These are phyloP conservation scores for Cutaneotrichosporon mucoides DNA, from an alignment of 1,284 basidiomycete species.

Conservation along the genomic window DNA sequence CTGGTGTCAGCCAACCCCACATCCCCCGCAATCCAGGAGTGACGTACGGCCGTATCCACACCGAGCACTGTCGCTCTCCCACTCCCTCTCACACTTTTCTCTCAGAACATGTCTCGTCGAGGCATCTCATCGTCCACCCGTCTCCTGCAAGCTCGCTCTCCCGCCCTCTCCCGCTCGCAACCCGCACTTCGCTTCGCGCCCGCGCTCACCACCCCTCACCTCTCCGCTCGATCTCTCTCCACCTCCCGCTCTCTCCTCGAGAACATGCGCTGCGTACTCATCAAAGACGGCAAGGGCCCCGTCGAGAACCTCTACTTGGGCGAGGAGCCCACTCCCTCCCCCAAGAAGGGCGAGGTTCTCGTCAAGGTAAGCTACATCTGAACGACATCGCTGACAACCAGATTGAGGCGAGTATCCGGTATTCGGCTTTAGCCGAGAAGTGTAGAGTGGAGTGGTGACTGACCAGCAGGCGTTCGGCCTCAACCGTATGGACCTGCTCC, in stretches of 20 bases:
- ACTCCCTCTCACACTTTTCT: not conserved
- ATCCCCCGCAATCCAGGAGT: too few species aligned
- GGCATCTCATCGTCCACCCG: constrained; percentile 1
- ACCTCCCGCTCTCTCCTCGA: constrained; percentile 4
- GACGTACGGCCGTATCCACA: too few species aligned
- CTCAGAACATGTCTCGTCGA: constrained; percentile 4
- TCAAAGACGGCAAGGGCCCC: constrained; percentile 75
- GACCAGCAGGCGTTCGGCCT: constrained; percentile 66
- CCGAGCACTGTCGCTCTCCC: too few species aligned
- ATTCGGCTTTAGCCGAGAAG: not conserved
- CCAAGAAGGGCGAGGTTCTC: constrained; percentile 61
- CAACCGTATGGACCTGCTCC: constrained; percentile 81
- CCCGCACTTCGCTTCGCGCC: not conserved
- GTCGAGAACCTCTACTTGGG: constrained; percentile 76
- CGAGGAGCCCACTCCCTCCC: constrained; percentile 58
- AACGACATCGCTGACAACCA: constrained; percentile 9
- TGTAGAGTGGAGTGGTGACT: not conserved
- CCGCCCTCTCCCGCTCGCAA: not conserved
- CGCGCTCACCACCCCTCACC: not conserved
- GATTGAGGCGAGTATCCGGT: constrained; percentile 27
- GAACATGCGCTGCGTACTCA: constrained; percentile 73
- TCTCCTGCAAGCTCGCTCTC: not conserved
- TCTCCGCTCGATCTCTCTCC: constrained; percentile 4
- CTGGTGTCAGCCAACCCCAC: too few species aligned
- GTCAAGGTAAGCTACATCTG: constrained; percentile 58